Evolutionary conservation across 2,329 filamentous ascomycete species (phyloP).

Genomic region (Botrytis sinoallii): DNA sequence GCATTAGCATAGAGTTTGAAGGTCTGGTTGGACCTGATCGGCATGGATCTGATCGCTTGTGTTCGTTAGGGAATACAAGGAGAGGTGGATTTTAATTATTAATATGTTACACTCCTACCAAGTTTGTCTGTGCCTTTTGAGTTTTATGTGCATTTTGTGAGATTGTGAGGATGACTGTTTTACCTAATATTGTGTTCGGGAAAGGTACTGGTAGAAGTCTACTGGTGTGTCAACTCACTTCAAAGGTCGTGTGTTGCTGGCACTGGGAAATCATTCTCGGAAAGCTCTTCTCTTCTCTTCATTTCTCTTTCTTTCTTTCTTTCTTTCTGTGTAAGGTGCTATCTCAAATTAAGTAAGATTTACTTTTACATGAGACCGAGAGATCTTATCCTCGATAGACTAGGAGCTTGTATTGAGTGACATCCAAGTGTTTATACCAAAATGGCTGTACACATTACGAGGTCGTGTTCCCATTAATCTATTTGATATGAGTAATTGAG

Average conservation of each 20-base stretch:
- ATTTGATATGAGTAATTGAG: too few relatives aligned
- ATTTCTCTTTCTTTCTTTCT: too few relatives aligned
- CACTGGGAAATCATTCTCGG: too few relatives aligned
- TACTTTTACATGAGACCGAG: too few relatives aligned
- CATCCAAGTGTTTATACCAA: too few relatives aligned
- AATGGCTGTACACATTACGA: too few relatives aligned
- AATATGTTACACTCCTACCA: slow-evolving; percentile 13
- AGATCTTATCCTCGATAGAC: too few relatives aligned
- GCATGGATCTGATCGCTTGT: not conserved
- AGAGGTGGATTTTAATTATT: slow-evolving; percentile 18
- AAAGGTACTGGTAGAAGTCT: not conserved
- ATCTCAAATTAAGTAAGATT: too few relatives aligned
- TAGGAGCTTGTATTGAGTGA: too few relatives aligned
- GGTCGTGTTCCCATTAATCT: too few relatives aligned
- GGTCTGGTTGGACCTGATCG: slow-evolving; percentile 1
- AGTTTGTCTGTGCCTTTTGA: not conserved
- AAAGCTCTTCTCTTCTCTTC: not conserved
- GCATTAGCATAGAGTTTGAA: slow-evolving; percentile 1
- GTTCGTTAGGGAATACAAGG: not conserved
- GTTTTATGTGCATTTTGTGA: not conserved
- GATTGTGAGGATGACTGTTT: not conserved
- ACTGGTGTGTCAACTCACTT: not conserved
- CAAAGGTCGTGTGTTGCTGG: not conserved
- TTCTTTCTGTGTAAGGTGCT: too few relatives aligned
- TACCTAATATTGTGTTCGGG: not conserved